Evolutionary conservation across 139 green algal species (phyloP).

Genomic region (Chlamydomonas sphaeroides): DNA sequence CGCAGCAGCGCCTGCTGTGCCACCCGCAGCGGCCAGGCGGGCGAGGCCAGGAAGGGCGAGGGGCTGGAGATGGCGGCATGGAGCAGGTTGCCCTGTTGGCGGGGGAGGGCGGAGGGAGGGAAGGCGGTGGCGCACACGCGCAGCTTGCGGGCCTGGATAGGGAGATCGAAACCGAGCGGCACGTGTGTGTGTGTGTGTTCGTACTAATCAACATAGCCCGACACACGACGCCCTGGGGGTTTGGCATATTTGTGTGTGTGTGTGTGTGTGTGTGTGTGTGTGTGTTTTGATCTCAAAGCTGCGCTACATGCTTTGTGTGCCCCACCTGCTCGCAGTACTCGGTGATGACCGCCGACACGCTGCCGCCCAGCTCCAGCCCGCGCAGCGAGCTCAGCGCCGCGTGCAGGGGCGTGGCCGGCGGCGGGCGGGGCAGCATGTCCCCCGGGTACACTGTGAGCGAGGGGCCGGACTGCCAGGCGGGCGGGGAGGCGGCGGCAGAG

Average conservation of each 20-base stretch:
- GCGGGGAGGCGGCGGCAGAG: too few relatives aligned
- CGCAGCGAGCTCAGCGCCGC: not conserved
- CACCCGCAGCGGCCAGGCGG: constrained; percentile 5
- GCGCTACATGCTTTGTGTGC: not conserved
- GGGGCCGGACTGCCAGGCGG: too few relatives aligned
- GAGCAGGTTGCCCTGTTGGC: not conserved
- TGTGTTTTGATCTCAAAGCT: too few relatives aligned
- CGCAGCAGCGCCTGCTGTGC: constrained; percentile 39
- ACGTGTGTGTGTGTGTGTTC: not conserved
- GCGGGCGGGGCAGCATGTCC: too few relatives aligned
- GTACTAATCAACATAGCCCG: not conserved
- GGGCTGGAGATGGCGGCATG: too few relatives aligned
- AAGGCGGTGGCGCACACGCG: too few relatives aligned
- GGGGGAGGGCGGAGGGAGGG: not conserved
- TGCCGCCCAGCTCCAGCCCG: not conserved
- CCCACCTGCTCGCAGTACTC: constrained; percentile 13
- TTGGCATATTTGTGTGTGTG: not conserved
- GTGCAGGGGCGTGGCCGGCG: not conserved
- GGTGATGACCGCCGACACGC: not conserved
- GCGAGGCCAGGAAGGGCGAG: constrained; percentile 2
- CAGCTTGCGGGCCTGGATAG: too few relatives aligned
- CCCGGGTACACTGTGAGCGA: too few relatives aligned
- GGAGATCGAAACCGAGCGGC: not conserved
- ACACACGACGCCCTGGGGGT: too few relatives aligned
- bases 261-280: not conserved